Conservation (phyloP, 148 eudicot species). For the Vaccinium darrowii region DNA sequence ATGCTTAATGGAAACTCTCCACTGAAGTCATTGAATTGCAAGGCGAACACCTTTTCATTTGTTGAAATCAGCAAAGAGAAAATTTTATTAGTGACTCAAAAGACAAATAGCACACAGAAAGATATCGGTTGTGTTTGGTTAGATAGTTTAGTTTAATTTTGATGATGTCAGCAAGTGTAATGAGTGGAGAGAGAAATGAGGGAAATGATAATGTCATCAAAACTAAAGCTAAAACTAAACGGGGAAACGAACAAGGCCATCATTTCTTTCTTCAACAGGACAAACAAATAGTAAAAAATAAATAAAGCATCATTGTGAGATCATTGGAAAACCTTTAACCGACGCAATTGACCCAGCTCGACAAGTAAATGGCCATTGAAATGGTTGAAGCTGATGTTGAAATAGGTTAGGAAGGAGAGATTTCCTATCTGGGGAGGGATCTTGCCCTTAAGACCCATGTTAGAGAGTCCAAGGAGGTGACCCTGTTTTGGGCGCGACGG, state of each 20-base stretch:
- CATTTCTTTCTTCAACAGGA: no score
- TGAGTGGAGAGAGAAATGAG: no score
- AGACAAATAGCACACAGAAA: no score
- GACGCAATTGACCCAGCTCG: constrained; percentile 6
- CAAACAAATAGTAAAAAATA: no score
- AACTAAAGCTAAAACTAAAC: no score
- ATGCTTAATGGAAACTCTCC: background rate
- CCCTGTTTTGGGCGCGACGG: background rate
- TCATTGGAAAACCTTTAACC: background rate
- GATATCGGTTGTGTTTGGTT: no score
- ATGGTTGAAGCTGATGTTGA: background rate
- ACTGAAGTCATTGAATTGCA: background rate
- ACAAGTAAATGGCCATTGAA: constrained; percentile 7
- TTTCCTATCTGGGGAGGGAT: constrained; percentile 11
- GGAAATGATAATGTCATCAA: no score
- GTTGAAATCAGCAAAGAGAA: background rate
- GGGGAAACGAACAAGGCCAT: no score
- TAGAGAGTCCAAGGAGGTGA: background rate
- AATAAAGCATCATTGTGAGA: background rate
- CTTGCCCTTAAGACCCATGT: constrained; percentile 7
- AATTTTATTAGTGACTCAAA: no score
- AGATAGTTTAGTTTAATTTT: no score
- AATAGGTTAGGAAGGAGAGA: background rate
- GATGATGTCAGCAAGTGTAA: no score
- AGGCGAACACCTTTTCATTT: background rate